Conservation (phyloP, 2,329 filamentous ascomycete species). For the Chrysoporthe puriensis region DNA sequence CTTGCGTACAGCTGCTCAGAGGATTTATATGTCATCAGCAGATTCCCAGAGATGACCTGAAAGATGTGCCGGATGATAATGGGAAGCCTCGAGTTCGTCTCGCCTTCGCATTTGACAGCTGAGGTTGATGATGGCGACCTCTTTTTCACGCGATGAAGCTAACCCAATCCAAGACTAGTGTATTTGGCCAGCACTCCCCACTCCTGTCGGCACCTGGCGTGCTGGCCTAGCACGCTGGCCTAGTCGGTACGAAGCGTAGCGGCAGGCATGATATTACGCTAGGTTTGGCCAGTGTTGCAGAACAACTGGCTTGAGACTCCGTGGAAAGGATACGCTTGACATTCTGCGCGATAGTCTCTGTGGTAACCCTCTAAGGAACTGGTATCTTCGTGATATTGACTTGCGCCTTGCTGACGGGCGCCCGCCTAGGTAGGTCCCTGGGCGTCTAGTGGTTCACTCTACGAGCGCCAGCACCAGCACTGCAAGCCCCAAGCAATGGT, state of each 20-base stretch:
- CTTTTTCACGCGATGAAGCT: slow-evolving; percentile 14
- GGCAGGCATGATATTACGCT: neutral
- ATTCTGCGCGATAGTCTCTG: neutral
- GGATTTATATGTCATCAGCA: slow-evolving; percentile 15
- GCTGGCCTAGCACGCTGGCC: too few species aligned
- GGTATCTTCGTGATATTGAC: neutral
- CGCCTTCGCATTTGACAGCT: slow-evolving; percentile 1
- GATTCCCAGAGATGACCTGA: slow-evolving; percentile 14
- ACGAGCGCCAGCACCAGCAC: too few species aligned
- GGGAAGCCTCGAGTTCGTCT: neutral
- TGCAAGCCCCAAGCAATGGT: too few species aligned
- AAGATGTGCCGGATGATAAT: slow-evolving; percentile 8
- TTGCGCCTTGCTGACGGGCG: neutral
- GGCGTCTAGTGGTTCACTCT: neutral
- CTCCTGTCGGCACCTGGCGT: neutral
- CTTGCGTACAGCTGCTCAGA: slow-evolving; percentile 23
- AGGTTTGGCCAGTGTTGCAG: neutral
- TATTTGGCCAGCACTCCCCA: neutral
- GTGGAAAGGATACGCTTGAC: neutral
- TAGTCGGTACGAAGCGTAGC: neutral
- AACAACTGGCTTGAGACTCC: neutral
- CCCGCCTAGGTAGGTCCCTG: neutral
- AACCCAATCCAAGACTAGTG: neutral
- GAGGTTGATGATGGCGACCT: slow-evolving; percentile 17
- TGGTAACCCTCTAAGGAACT: neutral